phyloP scores from a whole-genome alignment of 1,139 yeast species.

The Yamadazyma aaseri region DNA sequence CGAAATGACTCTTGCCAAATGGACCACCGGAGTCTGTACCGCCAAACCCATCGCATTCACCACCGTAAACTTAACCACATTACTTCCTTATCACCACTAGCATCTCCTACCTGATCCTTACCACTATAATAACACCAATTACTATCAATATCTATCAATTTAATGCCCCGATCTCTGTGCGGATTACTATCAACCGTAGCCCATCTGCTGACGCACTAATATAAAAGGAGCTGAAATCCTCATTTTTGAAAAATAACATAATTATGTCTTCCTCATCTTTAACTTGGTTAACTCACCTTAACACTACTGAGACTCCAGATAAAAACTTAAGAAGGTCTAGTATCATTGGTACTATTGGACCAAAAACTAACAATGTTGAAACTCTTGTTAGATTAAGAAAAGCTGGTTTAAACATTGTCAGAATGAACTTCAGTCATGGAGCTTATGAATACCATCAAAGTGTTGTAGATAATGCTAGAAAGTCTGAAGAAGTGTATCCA shows the following conservation, averaged over 20 bases:
- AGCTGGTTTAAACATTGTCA: conserved; percentile 95
- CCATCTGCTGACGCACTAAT: conserved; percentile 3
- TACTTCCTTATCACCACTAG: no score
- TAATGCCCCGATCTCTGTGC: conserved; percentile 1
- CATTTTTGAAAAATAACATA: neutral
- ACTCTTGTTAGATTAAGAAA: conserved; percentile 83
- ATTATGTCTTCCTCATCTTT: conserved; percentile 35
- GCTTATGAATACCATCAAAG: conserved; percentile 95
- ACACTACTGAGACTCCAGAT: conserved; percentile 77
- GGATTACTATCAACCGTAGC: conserved; percentile 1
- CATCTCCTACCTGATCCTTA: no score
- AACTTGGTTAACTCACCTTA: conserved; percentile 80
- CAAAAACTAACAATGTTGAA: conserved; percentile 92
- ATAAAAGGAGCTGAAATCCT: conserved; percentile 3
- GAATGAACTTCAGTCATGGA: conserved; percentile 99
- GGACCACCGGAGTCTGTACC: no score
- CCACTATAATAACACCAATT: no score
- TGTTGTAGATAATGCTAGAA: conserved; percentile 93
- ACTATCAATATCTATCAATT: neutral
- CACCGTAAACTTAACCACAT: no score
- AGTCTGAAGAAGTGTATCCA: conserved; percentile 83
- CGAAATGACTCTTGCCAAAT: no score
- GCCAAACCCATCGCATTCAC: no score
- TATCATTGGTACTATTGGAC: conserved; percentile 97
- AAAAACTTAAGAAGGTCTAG: conserved; percentile 90